Evolutionary conservation across 108 stramenopile species (phyloP).

Genomic region (Cyclotella choctawhatcheeana): DNA sequence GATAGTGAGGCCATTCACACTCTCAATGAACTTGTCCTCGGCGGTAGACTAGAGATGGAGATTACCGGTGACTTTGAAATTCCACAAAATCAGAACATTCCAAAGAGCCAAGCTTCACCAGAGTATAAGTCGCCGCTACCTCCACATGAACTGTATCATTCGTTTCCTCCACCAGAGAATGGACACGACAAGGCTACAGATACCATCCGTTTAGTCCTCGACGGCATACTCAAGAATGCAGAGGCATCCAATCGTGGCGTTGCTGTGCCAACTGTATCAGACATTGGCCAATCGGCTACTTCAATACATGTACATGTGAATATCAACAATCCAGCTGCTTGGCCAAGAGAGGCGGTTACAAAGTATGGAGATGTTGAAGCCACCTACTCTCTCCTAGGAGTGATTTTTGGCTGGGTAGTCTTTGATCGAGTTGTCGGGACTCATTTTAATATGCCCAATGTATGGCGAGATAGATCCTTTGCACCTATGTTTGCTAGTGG

Average conservation of each 20-base stretch:
- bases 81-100: slow-evolving; percentile 9
- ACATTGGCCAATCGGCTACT: slow-evolving; percentile 41
- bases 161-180: slow-evolving; percentile 30
- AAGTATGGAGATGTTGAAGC: background rate
- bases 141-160: slow-evolving; percentile 36
- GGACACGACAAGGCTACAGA: slow-evolving; percentile 24
- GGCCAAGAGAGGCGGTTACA: slow-evolving; percentile 14
- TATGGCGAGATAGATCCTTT: slow-evolving; percentile 23
- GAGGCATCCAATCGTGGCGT: slow-evolving; percentile 11
- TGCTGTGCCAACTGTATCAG: slow-evolving; percentile 28
- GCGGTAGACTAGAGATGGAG: slow-evolving; percentile 16
- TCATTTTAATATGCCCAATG: slow-evolving; percentile 30
- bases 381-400: slow-evolving; percentile 20
- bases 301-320: slow-evolving; percentile 43
- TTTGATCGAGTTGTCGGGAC: slow-evolving; percentile 26
- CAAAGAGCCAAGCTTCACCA: slow-evolving; percentile 28
- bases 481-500: slow-evolving; percentile 30
- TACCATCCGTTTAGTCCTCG: slow-evolving; percentile 28
- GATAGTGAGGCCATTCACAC: background rate
- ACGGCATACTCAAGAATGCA: slow-evolving; percentile 34
- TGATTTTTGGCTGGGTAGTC: slow-evolving; percentile 22
- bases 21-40: slow-evolving; percentile 29
- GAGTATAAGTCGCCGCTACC: slow-evolving; percentile 38
- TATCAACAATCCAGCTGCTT: slow-evolving; percentile 27
- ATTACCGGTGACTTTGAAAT: no score